Base-by-base conservation (phyloP, 441 rosid species). In the Codiaeum variegatum region DNA sequence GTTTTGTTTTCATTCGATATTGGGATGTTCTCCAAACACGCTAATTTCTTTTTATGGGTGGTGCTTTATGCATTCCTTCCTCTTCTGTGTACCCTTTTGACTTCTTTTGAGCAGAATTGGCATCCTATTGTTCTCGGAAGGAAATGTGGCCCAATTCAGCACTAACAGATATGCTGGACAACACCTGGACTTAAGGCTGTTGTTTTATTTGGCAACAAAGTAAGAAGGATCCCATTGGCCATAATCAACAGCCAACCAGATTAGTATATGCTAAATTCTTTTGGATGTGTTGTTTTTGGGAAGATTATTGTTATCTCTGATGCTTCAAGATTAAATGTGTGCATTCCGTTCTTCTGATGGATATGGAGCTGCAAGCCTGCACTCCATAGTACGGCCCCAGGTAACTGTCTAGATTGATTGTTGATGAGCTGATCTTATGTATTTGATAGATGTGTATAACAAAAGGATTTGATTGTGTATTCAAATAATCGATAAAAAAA, bases 1-100 rank as follows among this genome's bases (percentile, higher is more conserved):
- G 73, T 79, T 70, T 70, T 55, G 68, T 64, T 69, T 76, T 75
- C 66, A 32, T 61, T 69, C 62, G 67, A 74, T 60, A 54, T 62
- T 72, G 73, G 76, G 80, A 67, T 72, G 62, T 81, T 63, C 77
- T 72, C 84, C 82, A 29, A 75, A 23, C 76, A 61, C 73, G 36
- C 76, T 69, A 70, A 64, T 60, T 74, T 79, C 44, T 80, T 80
- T 75, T 66, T 62, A 51, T 19, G 82, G 67, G 52, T 63, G 78
- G 79, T 73, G 71, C 64, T 74, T 75, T 74, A 69, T 69, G 68
- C 23, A n/a, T 34, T 73, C 76, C 64, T 49, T 69, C 76, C 69
- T 68, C 28, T 51, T 73, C 60, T 65, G 23, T 72, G 66, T 62
- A 13, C 49, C 32, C 67, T 21, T 52, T 42, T 73, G 67, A 62